Evolutionary conservation across 169 alveolate genomes (phyloP).

Genomic region (Cryptosporidium andersoni): DNA sequence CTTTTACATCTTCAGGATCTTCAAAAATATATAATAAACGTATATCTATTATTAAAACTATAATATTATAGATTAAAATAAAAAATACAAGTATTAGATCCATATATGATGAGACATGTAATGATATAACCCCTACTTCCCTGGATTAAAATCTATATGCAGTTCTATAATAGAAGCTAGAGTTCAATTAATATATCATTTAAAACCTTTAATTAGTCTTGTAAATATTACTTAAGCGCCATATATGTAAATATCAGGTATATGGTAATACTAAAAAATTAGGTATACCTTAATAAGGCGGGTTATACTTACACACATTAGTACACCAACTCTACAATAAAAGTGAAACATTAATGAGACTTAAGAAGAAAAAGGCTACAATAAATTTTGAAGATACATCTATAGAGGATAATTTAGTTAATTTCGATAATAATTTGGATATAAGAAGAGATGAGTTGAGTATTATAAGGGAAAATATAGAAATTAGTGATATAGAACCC

Average conservation of each 20-base stretch:
- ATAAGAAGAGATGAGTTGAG: too few species aligned
- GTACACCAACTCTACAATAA: too few species aligned
- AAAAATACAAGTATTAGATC: constrained; percentile 55
- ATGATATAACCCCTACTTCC: neutral
- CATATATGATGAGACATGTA: constrained; percentile 14
- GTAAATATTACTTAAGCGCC: too few species aligned
- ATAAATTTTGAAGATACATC: constrained; percentile 61
- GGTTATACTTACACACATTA: too few species aligned
- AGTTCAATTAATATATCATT: neutral
- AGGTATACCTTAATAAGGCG: neutral
- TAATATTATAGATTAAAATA: constrained; percentile 30
- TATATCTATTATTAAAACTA: constrained; percentile 32
- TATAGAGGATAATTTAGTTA: constrained; percentile 1
- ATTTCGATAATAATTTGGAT: neutral
- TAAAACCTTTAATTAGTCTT: neutral
- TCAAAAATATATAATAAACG: constrained; percentile 44
- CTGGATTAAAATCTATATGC: neutral
- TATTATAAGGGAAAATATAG: neutral
- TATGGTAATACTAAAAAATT: neutral
- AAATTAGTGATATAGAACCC: neutral
- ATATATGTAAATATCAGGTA: too few species aligned
- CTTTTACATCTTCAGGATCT: constrained; percentile 61
- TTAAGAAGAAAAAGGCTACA: constrained; percentile 11
- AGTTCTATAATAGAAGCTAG: neutral
- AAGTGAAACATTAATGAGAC: too few species aligned